Evolutionary conservation across 2,329 filamentous ascomycete genomes (phyloP).

Genomic region (Simplicillium aogashimaense): DNA sequence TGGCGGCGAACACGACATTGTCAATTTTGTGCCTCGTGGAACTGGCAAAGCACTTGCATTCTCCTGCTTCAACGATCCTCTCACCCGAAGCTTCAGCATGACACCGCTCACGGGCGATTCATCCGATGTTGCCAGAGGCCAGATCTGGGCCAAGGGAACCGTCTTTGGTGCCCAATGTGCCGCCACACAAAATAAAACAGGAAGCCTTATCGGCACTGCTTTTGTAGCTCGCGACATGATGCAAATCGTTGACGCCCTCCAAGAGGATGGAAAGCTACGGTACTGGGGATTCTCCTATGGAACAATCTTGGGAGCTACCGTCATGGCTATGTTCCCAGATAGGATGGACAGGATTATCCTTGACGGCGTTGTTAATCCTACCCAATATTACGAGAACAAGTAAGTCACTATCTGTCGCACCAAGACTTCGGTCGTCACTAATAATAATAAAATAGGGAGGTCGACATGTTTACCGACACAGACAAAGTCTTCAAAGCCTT

Average conservation of each 20-base stretch:
- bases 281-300: slow-evolving; percentile 6
- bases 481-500: slow-evolving; percentile 17
- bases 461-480: slow-evolving; percentile 12
- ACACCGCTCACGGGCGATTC: slow-evolving; percentile 4
- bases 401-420: background rate
- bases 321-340: slow-evolving; percentile 5
- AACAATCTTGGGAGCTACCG: slow-evolving; percentile 3
- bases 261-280: slow-evolving; percentile 3
- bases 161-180: slow-evolving; percentile 1
- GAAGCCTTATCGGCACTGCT: slow-evolving; percentile 5
- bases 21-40: slow-evolving; percentile 10
- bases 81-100: slow-evolving; percentile 5
- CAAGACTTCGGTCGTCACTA: slow-evolving; percentile 5
- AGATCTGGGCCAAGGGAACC: slow-evolving; percentile 4
- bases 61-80: slow-evolving; percentile 6
- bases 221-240: slow-evolving; percentile 6
- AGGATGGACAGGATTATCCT: slow-evolving; percentile 4
- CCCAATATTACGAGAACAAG: slow-evolving; percentile 15
- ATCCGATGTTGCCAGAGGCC: slow-evolving; percentile 7
- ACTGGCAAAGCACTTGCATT: slow-evolving; percentile 8
- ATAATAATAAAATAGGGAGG: slow-evolving; percentile 6
- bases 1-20: slow-evolving; percentile 10
- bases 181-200: slow-evolving; percentile 2
- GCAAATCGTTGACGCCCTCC: slow-evolving; percentile 3
- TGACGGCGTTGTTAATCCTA: slow-evolving; percentile 12